Percentiles rank a stretch among this genome's conserved stretches.
Evolutionary conservation across 768 basidiomycete species (phyloP).

Genomic region (Scleroderma citrinum): DNA sequence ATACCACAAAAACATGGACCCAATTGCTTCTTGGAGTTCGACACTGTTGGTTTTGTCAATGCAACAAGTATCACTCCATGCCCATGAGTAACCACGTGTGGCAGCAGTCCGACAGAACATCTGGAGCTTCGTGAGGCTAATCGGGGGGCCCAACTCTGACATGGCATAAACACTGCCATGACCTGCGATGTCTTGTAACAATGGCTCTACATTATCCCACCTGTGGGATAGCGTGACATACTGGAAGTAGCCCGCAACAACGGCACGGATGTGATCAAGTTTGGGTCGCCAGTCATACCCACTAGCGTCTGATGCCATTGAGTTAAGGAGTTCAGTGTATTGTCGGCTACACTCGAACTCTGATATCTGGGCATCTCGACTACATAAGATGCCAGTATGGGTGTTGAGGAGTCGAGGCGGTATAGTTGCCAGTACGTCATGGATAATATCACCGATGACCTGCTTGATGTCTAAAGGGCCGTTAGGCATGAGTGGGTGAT

Average conservation of each 20-base stretch:
- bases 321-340: background rate
- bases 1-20: slow-evolving; percentile 31
- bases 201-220: background rate
- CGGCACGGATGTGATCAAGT: background rate
- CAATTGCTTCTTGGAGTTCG: slow-evolving; percentile 27
- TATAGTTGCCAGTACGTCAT: background rate
- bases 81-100: slow-evolving; percentile 14
- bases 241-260: background rate
- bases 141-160: background rate
- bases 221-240: slow-evolving; percentile 1
- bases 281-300: background rate
- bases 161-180: background rate
- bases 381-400: background rate
- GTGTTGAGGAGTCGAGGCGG: background rate
- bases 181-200: background rate
- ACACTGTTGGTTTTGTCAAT: slow-evolving; percentile 25
- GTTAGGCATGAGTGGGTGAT: background rate
- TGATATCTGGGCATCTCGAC: background rate
- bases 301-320: too few relatives aligned
- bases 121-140: slow-evolving; percentile 16
- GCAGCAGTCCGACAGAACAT: slow-evolving; percentile 17
- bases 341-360: background rate
- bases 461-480: background rate
- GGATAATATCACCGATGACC: background rate
- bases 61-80: slow-evolving; percentile 29